Evolutionary conservation across 1,284 basidiomycete species (phyloP).

Genomic region (Cutaneotrichosporon cavernicola): DNA sequence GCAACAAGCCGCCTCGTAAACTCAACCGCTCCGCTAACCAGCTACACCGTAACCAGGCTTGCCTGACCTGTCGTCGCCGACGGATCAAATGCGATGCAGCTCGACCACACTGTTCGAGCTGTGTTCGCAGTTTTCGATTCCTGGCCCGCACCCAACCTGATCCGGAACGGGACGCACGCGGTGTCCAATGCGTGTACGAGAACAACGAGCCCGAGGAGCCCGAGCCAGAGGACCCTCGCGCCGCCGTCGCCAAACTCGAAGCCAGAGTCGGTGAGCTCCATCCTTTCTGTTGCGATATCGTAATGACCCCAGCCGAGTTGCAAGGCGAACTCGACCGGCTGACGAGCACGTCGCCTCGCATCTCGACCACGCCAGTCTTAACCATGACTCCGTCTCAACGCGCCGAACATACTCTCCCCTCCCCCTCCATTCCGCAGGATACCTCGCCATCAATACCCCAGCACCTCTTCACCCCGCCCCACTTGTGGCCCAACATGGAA

Average conservation of each 20-base stretch:
- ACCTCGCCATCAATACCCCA: not conserved
- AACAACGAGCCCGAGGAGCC: constrained; percentile 18
- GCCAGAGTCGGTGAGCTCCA: constrained; percentile 37
- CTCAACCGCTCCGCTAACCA: constrained; percentile 30
- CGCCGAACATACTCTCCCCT: not conserved
- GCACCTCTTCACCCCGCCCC: not conserved
- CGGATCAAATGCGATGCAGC: constrained; percentile 30
- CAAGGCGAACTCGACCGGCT: constrained; percentile 19
- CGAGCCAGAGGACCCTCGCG: constrained; percentile 15
- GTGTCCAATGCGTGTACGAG: constrained; percentile 40
- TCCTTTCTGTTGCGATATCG: not conserved
- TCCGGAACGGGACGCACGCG: constrained; percentile 35
- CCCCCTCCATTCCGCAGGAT: not conserved
- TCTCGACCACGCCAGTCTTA: not conserved
- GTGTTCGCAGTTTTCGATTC: constrained; percentile 26
- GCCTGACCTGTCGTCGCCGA: constrained; percentile 26
- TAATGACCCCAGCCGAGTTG: constrained; percentile 27
- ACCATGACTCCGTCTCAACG: not conserved
- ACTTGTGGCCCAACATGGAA: not conserved
- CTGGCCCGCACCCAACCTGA: constrained; percentile 37
- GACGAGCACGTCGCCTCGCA: not conserved
- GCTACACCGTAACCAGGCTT: constrained; percentile 29
- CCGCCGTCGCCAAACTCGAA: constrained; percentile 34
- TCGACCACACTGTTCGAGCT: constrained; percentile 25
- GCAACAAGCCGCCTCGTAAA: constrained; percentile 20